Evolutionary conservation across 257 asterid genomes (phyloP), one percentile per base, ranked within the genome.

Genomic region (Capsicum rhomboideum): DNA sequence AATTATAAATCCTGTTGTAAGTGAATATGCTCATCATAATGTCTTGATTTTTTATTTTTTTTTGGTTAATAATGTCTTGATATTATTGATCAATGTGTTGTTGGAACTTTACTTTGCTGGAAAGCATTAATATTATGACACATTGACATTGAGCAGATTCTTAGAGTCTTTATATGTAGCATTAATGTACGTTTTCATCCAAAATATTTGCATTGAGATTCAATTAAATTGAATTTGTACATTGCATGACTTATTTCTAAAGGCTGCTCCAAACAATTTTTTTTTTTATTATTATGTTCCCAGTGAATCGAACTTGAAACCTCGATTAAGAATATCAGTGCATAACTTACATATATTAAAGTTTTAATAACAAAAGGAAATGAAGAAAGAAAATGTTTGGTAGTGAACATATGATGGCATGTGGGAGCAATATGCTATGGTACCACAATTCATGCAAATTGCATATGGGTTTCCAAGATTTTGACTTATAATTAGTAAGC

Each of bases 401-500:
- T 75, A 2, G 42, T 80, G 44, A 58, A 21, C 84, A 80, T 80
- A 80, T 80, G 59, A 37, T 40, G 40, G 46, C 83, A 80, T 80
- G 59, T 80, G 71, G 77, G 23, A 59, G 74, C 77, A 80, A 37
- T 61, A 80, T 21, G 74, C 28, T 50, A 50, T 50, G 44, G 28
- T 26, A 26, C 82, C 63, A 26, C 46, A 28, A 50, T 26, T 50
- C 59, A 77, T 77, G 82, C 63, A 28, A 77, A 49, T 75, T 17
- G 17, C 81, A 75, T 49, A 77, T 77, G 82, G 46, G 81, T 50
- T 67, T 75, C 42, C 40, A 49, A 23, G 17, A 59, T 75, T 77
- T 77, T 77, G 82, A 77, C 63, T 50, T 50, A 28, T 50, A 77
- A 50, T 52, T 77, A 50, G 42, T 77, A 46, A 29, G 10, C 46